Conservation (phyloP, 345 rosid species). For the Citrus maxima region DNA sequence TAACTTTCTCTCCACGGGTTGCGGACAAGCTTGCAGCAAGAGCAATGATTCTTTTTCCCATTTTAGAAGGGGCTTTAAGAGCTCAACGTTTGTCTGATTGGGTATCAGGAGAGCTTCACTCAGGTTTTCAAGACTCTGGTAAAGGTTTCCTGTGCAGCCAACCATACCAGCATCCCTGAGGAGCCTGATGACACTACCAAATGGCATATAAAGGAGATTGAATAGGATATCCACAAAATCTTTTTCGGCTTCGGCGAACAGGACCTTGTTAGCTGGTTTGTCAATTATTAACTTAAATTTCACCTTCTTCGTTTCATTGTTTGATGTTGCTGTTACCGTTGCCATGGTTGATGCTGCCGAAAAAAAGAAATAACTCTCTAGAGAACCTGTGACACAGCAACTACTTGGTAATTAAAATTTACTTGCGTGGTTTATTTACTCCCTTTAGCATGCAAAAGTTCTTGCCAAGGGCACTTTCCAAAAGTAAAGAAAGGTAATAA, state of each 20-base stretch:
- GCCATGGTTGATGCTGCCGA: too few species aligned
- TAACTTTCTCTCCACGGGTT: neutral
- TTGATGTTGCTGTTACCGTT: neutral
- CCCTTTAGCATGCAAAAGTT: too few species aligned
- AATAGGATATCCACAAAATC: conserved; percentile 20
- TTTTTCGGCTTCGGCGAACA: conserved; percentile 9
- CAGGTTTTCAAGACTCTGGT: neutral
- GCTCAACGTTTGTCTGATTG: neutral
- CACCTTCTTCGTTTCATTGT: neutral
- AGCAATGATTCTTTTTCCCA: too few species aligned
- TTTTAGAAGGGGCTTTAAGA: neutral
- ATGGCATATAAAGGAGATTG: conserved; percentile 16
- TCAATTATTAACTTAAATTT: conserved; percentile 20
- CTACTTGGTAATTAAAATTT: too few species aligned
- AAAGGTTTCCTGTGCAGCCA: conserved; percentile 8
- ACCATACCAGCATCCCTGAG: neutral
- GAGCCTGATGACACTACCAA: conserved; percentile 5
- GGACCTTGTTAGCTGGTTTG: neutral
- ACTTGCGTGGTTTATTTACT: too few species aligned
- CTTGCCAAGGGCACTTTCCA: too few species aligned
- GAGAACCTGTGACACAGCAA: too few species aligned
- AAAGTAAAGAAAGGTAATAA: too few species aligned
- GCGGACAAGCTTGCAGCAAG: neutral
- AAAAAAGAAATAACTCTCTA: too few species aligned
- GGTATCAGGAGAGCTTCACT: neutral